Conservation (phyloP, 495 filamentous ascomycete genomes). For the Pseudoneurospora amorphoporcata region DNA sequence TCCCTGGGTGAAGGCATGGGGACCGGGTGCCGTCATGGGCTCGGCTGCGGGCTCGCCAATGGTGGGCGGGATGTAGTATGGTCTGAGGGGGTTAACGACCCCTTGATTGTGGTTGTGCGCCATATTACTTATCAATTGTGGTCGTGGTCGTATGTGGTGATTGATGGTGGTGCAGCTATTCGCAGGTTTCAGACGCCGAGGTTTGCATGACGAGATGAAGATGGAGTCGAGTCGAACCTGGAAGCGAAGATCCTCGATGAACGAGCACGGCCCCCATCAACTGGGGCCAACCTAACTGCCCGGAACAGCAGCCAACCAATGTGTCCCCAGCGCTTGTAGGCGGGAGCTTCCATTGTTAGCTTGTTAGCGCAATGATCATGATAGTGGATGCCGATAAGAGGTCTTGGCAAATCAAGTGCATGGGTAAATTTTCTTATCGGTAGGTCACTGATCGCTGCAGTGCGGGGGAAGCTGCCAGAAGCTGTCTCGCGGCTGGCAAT, state of each 20-base stretch:
- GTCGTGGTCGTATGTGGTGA: background rate
- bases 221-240: background rate
- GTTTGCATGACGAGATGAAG: constrained; percentile 6
- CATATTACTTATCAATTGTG: constrained; percentile 26
- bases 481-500: background rate
- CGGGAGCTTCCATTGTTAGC: background rate
- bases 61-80: constrained; percentile 86
- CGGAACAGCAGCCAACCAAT: background rate
- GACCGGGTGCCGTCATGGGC: constrained; percentile 24
- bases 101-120: constrained; percentile 36
- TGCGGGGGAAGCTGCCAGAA: background rate
- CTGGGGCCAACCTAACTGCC: background rate
- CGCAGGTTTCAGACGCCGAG: background rate
- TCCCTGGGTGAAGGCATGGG: constrained; percentile 34
- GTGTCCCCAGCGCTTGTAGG: background rate
- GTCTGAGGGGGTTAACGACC: constrained; percentile 74
- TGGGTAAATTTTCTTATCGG: constrained; percentile 8
- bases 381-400: constrained; percentile 12
- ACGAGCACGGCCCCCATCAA: background rate
- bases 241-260: background rate
- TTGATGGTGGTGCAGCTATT: constrained; percentile 3
- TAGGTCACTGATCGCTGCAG: background rate
- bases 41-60: constrained; percentile 46
- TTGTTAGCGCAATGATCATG: background rate
- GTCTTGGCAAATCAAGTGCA: background rate